Base-by-base conservation (phyloP, 805 yeast species). In the Metschnikowia cerradonensis region DNA sequence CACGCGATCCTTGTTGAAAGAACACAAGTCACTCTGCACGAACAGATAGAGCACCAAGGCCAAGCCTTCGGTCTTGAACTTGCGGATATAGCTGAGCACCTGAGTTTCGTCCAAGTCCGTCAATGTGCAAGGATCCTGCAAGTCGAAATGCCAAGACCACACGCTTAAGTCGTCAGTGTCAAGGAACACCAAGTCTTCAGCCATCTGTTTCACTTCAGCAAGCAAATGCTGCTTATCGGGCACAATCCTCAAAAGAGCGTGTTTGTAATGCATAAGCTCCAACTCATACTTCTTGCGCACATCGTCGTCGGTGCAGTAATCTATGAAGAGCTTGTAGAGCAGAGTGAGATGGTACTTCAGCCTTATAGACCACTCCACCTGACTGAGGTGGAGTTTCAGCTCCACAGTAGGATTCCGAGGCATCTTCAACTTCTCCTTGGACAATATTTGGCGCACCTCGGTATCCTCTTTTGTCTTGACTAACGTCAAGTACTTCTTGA, bases 71-170 rank as follows among this genome's bases (percentile, higher is more conserved):
- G 64, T 67, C 4, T 80, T 82, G 66, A 87, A 90, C 38, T 71
- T 64, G 39, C 69, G 68, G 40, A 88, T 70, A 60, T 80, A 88
- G 34, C 68, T 75, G n/a, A 74, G 57, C 1, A 88, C 55, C 4
- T 74, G 62, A 4, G 56, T 61, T 15, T 72, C 60, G 46, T 83
- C 84, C 44, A 86, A 62, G 2, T 77, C 75, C 8, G 71, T 66
- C 4, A 90, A 63, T 3, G 73, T 67, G 5, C 62, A 63, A 6
- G 76, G 77, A 64, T 90, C 96, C 23, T 71, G 57, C 86, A 92
- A 86, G 55, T 90, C 94, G 51, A 90, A 79, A 60, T 81, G 81
- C 10, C 84, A 61, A 36, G 77, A 73, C 96, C 96, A 91, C 1
- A 90, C 88, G 31, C 78, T 69, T 35, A 79, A 72, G 5, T 82